Evolutionary conservation across 2,329 filamentous ascomycete genomes (phyloP).

Genomic region (Ophiostoma piceae): DNA sequence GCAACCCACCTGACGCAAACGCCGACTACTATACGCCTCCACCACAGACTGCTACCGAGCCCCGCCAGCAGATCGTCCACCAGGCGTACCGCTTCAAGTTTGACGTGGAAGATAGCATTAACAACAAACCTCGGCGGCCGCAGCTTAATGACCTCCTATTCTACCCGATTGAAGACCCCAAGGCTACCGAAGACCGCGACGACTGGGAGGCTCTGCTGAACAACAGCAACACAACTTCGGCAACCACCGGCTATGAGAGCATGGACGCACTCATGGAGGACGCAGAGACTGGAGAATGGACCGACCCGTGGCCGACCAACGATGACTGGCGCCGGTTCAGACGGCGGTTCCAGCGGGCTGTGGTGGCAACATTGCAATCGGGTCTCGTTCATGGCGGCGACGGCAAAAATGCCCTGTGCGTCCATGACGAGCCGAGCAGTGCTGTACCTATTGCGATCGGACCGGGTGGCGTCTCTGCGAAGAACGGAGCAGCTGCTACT

Average conservation of each 20-base stretch:
- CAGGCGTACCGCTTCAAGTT: slow-evolving; percentile 45
- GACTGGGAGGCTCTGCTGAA: slow-evolving; percentile 27
- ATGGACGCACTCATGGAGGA: slow-evolving; percentile 14
- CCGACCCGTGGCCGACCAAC: slow-evolving; percentile 39
- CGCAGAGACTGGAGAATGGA: slow-evolving; percentile 32
- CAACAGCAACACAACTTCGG: neutral
- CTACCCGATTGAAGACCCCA: slow-evolving; percentile 33
- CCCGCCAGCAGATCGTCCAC: slow-evolving; percentile 39
- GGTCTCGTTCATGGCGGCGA: slow-evolving; percentile 22
- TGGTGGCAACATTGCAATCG: slow-evolving; percentile 31
- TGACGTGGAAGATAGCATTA: slow-evolving; percentile 44
- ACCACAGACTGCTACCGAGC: slow-evolving; percentile 26
- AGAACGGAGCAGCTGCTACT: neutral
- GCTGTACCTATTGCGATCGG: neutral
- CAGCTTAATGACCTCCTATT: slow-evolving; percentile 40
- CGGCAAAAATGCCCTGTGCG: slow-evolving; percentile 20
- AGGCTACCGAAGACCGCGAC: slow-evolving; percentile 30
- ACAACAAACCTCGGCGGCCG: slow-evolving; percentile 40
- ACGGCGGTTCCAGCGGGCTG: slow-evolving; percentile 34
- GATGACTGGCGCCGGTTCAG: slow-evolving; percentile 39
- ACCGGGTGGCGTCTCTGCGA: neutral
- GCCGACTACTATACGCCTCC: neutral
- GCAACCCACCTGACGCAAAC: neutral
- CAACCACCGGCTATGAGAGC: neutral
- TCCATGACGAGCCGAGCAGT: neutral